Evolutionary conservation across 805 yeast species (phyloP), one percentile per base, ranked within the genome.

Genomic region (Nakazawaea anatomiae): DNA sequence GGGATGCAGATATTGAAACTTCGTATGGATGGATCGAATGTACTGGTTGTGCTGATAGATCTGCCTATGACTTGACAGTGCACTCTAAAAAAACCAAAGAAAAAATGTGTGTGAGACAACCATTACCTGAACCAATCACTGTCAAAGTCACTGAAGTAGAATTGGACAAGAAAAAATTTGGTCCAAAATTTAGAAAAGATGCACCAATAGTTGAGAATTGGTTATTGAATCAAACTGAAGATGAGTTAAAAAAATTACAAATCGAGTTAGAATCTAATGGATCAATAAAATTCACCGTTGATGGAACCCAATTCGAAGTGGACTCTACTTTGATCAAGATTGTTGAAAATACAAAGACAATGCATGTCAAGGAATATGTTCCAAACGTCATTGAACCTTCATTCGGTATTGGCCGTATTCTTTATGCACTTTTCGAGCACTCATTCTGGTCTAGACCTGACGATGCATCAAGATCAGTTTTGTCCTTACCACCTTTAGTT

Each of bases 11-110:
- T 76, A 77, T 94, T 63, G 84, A 87, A 61, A 85, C 97, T 42
- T 89, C 97, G 35, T 94, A 89, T 63, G 99, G 99, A 62, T 94
- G 99, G 99, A 88, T 94, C 62, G 99, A 94, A 76, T 95, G 99
- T 83, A 97, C 94, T 67, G 99, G 99, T 60, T 94, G 98, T 76
- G 99, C 99, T 58, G 99, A 94, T 74, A 84, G 99, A 76, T 88
- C 96, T 44, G 99, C 99, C 41, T 94, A 89, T 67, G 99, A 94
- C 74, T 81, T 94, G 70, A 80, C 92, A 46, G 99, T 95, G 55
- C 99, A 94, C 68, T 73, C 97, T 43, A 94, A 92, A 52, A 87
- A 88, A 72, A 94, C 99, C 52, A 89, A 89, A 71, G 97, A 89
- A 74, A 92, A 90, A 72, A 76, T 94, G 61, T 91, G 90, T 54